Evolutionary conservation across 176 grass and related monocot species (phyloP), one percentile per base, ranked within the genome.

Genomic region (Eragrostis curvula): DNA sequence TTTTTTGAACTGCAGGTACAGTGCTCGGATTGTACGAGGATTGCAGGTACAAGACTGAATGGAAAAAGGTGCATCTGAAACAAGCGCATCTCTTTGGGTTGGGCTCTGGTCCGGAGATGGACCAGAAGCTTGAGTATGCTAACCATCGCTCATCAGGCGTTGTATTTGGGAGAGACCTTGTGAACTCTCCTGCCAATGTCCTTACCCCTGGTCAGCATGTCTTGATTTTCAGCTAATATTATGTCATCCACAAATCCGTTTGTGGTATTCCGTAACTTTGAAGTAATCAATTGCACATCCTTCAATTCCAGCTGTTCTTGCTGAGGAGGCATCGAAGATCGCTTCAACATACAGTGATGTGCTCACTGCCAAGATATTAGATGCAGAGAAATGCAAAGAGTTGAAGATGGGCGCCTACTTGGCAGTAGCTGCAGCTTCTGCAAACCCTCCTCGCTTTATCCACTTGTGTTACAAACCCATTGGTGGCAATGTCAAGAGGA

Each of bases 391-490:
- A 57, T 99, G 96, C 80, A 86, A 87, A 79, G 92, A 96, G 55
- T 71, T 99, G 63, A 96, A 93, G 86, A 99, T 99, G 96, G 96
- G 96, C 21, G 93, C 96, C 59, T 99, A 99, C 73, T 90, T 99
- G 71, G 96, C 79, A 57, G 96, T 99, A 74, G 90, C 91, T 68
- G 93, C 93, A 43, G 96, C 96, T 61, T 99, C 96, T 80, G 84
- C 96, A n/a, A 96, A 99, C 55, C 89, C 89, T 72, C 93, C 96
- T 80, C 89, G 83, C 42, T 99, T 99, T 64, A 99, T 99, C 77
- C 96, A 99, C 77, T 86, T 99, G 78, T 93, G 96, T 75, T 99
- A 99, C 76, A 99, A 88, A 66, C 96, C 96, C 3, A 77, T 85
- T 53, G 80, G 83, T 78, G 96, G 93, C 5, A 77, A 99, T 55